Base-by-base conservation (phyloP, 768 basidiomycete species). In the Suillus alpinus region DNA sequence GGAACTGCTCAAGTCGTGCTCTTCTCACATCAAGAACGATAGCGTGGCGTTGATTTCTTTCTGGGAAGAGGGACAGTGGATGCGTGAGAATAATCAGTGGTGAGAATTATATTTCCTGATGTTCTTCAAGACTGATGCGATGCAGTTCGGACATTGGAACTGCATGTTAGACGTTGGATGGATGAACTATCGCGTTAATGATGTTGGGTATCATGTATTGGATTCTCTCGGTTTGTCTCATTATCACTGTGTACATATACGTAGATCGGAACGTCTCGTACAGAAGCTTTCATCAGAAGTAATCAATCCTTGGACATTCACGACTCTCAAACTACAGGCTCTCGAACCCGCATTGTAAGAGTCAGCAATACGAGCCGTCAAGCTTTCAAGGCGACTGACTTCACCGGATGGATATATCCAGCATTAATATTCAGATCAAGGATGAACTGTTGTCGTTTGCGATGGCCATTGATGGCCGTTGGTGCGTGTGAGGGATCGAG, bases 1-100 rank as follows among this genome's bases (percentile, higher is more conserved):
- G 23, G 71, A 68, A 20, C 34, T 57, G 6, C 16, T 41, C 12
- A 65, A 50, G 13, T 41, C 58, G 2, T 63, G 18, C 12, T 32
- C 65, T 26, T 64, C 7, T 14, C 67, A 72, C 6, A 52, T 50
- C 32, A 71, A 62, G 29, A 61, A 65, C 20, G 71, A 73, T 29
- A 71, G 69, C 6, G 0, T 61, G 2, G 67, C 61, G 6, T n/a
- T 70, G 34, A 40, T 70, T 14, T 65, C 68, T 4, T 39, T 68
- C 4, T 68, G 56, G 63, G 60, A 62, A 31, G 61, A 60, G 40
- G 58, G 39, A 23, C 46, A 56, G 23, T 62, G 61, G 57, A 26
- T 57, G 20, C 44, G 47, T 36, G 61, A 59, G 39, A 52, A 59
- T 32, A 37, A 56, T n/a, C 46, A 49, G 40, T 44, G 47, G 62